A percentile compares a stretch with the other conserved stretches of the same genome.
phyloP scores from a whole-genome alignment of 441 rosid genomes.

The Monsonia emarginata region DNA sequence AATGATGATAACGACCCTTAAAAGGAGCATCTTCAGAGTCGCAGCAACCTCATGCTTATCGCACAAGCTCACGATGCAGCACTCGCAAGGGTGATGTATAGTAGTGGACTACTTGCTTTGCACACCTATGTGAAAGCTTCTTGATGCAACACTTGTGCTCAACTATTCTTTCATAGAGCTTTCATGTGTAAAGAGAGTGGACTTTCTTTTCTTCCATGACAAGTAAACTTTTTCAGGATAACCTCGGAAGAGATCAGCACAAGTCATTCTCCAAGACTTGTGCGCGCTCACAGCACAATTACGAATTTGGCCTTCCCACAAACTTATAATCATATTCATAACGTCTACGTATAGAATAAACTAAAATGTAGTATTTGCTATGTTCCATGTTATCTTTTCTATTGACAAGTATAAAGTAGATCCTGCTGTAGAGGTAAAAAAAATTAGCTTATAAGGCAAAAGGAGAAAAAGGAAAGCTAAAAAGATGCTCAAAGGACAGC shows the following conservation, averaged over 20 bases:
- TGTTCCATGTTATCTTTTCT: neutral
- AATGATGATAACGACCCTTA: neutral
- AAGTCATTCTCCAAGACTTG: neutral
- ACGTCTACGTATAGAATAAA: neutral
- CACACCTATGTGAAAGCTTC: neutral
- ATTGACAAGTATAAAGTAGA: neutral
- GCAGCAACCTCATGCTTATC: neutral
- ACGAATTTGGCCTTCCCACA: neutral
- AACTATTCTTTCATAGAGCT: neutral
- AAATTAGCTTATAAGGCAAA: neutral
- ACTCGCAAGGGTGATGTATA: neutral
- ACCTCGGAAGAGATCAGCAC: constrained; percentile 1
- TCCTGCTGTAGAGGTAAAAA: neutral
- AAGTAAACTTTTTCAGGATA: neutral
- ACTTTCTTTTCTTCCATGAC: neutral
- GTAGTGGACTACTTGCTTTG: neutral
- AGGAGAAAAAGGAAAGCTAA: neutral
- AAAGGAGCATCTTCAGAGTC: neutral
- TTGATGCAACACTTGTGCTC: constrained; percentile 4
- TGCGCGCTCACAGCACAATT: neutral
- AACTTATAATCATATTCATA: neutral
- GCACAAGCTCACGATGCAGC: too few species aligned
- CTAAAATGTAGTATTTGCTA: neutral
- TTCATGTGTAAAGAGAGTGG: neutral
- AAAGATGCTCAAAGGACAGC: neutral